phyloP scores from a whole-genome alignment of 2,329 filamentous ascomycete species.

The Trichoderma polysporum region DNA sequence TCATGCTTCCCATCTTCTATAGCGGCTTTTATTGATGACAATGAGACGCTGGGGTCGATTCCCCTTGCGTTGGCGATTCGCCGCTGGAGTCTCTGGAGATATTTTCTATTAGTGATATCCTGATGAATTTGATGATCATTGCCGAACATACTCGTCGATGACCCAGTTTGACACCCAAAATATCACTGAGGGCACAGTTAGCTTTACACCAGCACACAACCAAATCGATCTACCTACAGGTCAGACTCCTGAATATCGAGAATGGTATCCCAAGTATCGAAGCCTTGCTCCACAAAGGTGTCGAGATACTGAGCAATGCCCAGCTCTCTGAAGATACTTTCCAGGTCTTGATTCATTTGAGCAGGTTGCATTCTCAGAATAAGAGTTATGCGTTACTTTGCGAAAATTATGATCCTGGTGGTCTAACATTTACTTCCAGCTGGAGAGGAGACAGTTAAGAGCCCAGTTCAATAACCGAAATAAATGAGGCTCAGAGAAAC shows the following conservation, averaged over 20 bases:
- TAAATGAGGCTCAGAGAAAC: not conserved
- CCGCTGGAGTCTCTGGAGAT: slow-evolving; percentile 74
- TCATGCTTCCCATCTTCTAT: slow-evolving; percentile 58
- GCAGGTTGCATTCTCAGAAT: slow-evolving; percentile 21
- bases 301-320: slow-evolving; percentile 76
- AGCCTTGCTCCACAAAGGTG: slow-evolving; percentile 72
- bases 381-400: not conserved
- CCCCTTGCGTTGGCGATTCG: slow-evolving; percentile 75
- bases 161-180: slow-evolving; percentile 74
- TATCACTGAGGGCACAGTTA: slow-evolving; percentile 54
- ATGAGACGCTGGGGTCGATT: slow-evolving; percentile 52
- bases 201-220: not conserved
- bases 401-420: not conserved
- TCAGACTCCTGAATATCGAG: slow-evolving; percentile 83
- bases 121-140: too few species aligned
- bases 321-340: slow-evolving; percentile 68
- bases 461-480: not conserved
- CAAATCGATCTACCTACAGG: slow-evolving; percentile 53
- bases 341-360: slow-evolving; percentile 58
- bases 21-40: slow-evolving; percentile 51
- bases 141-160: slow-evolving; percentile 67
- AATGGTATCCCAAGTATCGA: slow-evolving; percentile 81
- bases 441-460: not conserved
- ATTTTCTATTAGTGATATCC: slow-evolving; percentile 6
- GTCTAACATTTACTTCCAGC: slow-evolving; percentile 23